These are phyloP conservation scores for Aspergillus baeticus DNA, from an alignment of 495 filamentous ascomycete genomes.

Conservation along the genomic window DNA sequence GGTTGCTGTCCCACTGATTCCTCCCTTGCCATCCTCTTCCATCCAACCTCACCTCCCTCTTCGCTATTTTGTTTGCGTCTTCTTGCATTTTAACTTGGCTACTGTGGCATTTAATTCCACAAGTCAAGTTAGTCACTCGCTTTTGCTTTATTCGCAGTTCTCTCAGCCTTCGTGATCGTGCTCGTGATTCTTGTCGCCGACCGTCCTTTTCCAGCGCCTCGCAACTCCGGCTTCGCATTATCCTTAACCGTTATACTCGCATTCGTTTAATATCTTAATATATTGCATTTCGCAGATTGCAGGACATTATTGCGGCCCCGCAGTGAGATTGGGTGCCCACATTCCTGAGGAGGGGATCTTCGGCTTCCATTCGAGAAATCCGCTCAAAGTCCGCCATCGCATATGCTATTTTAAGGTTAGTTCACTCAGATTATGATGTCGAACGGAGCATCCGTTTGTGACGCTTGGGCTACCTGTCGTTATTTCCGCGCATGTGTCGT, in stretches of 20 bases:
- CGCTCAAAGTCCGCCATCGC: neutral
- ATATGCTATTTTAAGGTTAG: constrained; percentile 12
- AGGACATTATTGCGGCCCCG: neutral
- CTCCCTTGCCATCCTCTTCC: constrained; percentile 3
- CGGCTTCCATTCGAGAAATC: neutral
- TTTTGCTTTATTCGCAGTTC: constrained; percentile 8
- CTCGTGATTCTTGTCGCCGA: constrained; percentile 3
- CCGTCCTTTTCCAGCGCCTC: constrained; percentile 7
- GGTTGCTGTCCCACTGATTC: constrained; percentile 1
- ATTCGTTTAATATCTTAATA: neutral
- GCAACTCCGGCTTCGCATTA: neutral
- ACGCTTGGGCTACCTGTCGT: neutral
- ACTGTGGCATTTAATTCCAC: neutral
- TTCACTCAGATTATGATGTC: neutral
- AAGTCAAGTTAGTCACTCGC: constrained; percentile 12
- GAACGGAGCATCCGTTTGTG: neutral
- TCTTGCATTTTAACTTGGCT: constrained; percentile 3
- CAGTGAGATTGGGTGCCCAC: neutral
- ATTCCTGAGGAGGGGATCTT: constrained; percentile 2
- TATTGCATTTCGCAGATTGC: neutral
- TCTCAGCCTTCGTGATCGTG: constrained; percentile 2
- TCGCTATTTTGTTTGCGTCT: constrained; percentile 4
- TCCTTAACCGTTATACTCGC: neutral
- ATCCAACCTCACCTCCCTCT: constrained; percentile 1
- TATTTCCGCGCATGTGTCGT: neutral